Percentiles rank a stretch among this genome's conserved stretches.
These are phyloP conservation scores for Dictyostelium purpureum DNA, from an alignment of 78 protist species.

Conservation along the genomic window DNA sequence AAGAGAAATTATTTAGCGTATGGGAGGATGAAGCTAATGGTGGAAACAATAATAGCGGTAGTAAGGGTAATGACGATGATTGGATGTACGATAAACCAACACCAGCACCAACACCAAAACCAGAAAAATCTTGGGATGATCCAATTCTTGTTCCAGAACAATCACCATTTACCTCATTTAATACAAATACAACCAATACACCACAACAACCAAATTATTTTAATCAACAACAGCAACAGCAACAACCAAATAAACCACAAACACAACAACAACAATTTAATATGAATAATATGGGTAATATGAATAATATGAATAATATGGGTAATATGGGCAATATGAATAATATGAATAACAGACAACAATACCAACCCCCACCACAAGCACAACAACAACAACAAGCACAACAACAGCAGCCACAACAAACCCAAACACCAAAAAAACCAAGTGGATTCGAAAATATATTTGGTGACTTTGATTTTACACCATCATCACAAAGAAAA, in stretches of 20 bases:
- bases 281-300: too few relatives aligned
- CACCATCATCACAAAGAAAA: constrained; percentile 27
- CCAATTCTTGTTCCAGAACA: constrained; percentile 1
- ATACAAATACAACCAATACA: too few relatives aligned
- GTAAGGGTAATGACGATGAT: constrained; percentile 31
- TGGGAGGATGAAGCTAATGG: constrained; percentile 58
- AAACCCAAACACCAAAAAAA: neutral
- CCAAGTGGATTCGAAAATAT: constrained; percentile 65
- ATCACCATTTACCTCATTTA: neutral
- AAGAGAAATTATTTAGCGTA: constrained; percentile 52
- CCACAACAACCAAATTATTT: constrained; percentile 15
- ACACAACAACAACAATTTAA: neutral
- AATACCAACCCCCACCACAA: neutral
- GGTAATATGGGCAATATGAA: neutral
- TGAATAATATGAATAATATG: neutral
- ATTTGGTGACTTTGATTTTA: constrained; percentile 77
- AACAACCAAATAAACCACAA: constrained; percentile 23
- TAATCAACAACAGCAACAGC: neutral
- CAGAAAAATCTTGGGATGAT: constrained; percentile 8
- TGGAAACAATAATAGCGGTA: neutral
- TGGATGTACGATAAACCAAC: constrained; percentile 71
- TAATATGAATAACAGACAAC: constrained; percentile 6
- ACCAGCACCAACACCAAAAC: neutral
- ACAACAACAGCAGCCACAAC: constrained; percentile 9
- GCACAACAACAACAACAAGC: neutral